A percentile compares a stretch with the other conserved stretches of the same genome.
phyloP scores from a whole-genome alignment of 768 basidiomycete species.

The Steccherinum ochraceum region DNA sequence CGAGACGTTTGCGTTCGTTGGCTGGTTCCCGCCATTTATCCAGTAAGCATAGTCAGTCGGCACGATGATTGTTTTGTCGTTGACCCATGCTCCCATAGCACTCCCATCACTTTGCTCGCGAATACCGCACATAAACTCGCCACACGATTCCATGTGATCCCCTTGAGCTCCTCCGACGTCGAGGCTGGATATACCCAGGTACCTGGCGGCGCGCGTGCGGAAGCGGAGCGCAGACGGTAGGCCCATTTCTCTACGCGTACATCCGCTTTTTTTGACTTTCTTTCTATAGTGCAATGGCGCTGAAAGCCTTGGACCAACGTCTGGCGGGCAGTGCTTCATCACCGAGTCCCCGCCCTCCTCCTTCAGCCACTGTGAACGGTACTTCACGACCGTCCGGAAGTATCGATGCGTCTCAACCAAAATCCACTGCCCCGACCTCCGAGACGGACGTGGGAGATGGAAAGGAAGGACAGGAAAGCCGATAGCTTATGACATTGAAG shows the following conservation, averaged over 20 bases:
- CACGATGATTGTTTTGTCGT: background rate
- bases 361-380: constrained; percentile 1
- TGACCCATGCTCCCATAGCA: constrained; percentile 35
- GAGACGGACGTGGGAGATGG: background rate
- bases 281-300: constrained; percentile 81
- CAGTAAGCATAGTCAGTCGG: constrained; percentile 55
- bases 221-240: constrained; percentile 92
- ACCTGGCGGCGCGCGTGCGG: constrained; percentile 87
- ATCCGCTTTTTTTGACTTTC: background rate
- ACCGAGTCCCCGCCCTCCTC: constrained; percentile 14
- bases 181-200: constrained; percentile 64
- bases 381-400: background rate
- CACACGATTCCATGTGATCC: constrained; percentile 69
- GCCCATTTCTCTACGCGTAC: constrained; percentile 17
- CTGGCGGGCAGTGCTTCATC: constrained; percentile 52
- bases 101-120: constrained; percentile 61
- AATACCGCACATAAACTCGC: constrained; percentile 65
- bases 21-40: constrained; percentile 95
- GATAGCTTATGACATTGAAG: background rate
- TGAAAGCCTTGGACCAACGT: constrained; percentile 94
- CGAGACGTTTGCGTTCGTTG: constrained; percentile 91
- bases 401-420: background rate
- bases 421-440: background rate
- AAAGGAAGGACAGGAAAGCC: constrained; percentile 1
- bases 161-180: constrained; percentile 52